Evolutionary conservation across 306 rosid species (phyloP), one percentile per base, ranked within the genome.

Genomic region (Carpinus viminea): DNA sequence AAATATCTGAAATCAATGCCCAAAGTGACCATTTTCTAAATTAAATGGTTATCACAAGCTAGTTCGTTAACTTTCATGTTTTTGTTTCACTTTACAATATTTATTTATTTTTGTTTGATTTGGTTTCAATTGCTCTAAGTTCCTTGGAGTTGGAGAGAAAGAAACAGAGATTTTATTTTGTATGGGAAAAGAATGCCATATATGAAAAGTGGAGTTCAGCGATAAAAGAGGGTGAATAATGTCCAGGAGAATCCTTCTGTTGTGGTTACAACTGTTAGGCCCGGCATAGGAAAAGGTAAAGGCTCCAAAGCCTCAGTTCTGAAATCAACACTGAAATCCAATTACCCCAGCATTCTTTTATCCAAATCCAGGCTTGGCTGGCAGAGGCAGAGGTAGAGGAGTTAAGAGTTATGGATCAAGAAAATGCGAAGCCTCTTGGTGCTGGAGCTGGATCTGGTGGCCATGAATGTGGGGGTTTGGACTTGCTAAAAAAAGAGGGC

Each of bases 311-410:
- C 50, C 60, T 6, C 48, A 46, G 41, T 75, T 31, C 55, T 17
- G 18, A 8, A 18, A 9, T 54, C 41, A 16, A 60, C 9, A 69
- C 72, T 69, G 28, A 69, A 21, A 50, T 75, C 51, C 51, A 70
- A 41, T 76, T 52, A 73, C 55, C 50, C 53, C 18, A 54, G 10
- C 1, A 51, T 57, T 54, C 28, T 70, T 71, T 81, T 55, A 60
- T 36, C 46, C 38, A 38, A 54, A 54, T 53, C 96, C 54, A 91
- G 97, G 86, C 90, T 88, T 92, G 80, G 91, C 93, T 75, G 92
- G 96, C 84, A 87, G 96, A 86, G 98, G 98, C 84, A 93, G 96
- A 24, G 97, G 92, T 70, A 87, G 88, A 85, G 75, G 83, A 76
- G 38, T 84, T 57, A 77, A 24, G 85, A 78, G 83, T 83, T 15